phyloP scores from a whole-genome alignment of 108 stramenopile species.

The Fragilaria radians region DNA sequence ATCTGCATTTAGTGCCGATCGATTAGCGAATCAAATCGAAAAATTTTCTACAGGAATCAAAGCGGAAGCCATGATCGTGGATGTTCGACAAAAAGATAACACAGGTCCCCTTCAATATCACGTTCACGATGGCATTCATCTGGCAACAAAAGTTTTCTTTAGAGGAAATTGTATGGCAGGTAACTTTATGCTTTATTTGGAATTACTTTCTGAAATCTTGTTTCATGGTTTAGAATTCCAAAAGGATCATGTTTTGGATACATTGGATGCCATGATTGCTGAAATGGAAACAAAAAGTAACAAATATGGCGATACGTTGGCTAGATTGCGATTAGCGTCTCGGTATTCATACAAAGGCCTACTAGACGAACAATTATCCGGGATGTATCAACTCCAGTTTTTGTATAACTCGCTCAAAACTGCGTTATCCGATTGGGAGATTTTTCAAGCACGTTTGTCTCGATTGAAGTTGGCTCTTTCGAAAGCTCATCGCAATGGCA shows the following conservation, averaged over 20 bases:
- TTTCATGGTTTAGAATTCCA: constrained; percentile 39
- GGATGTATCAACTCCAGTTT: constrained; percentile 55
- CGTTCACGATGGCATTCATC: constrained; percentile 52
- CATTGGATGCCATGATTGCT: constrained; percentile 59
- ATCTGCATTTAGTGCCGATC: neutral
- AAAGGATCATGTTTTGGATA: constrained; percentile 46
- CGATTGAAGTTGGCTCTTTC: constrained; percentile 54
- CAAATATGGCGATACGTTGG: constrained; percentile 40
- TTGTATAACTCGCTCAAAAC: constrained; percentile 38
- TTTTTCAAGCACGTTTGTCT: constrained; percentile 40
- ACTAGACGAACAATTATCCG: constrained; percentile 73
- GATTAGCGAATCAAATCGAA: constrained; percentile 46
- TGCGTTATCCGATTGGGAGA: constrained; percentile 71
- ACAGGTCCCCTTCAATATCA: constrained; percentile 1
- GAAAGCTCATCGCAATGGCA: constrained; percentile 45
- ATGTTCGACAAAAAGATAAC: neutral
- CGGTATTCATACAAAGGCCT: constrained; percentile 27
- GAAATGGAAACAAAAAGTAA: constrained; percentile 33
- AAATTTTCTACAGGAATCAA: constrained; percentile 64
- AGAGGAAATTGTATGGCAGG: constrained; percentile 59
- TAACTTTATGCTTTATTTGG: constrained; percentile 55
- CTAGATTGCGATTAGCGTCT: constrained; percentile 17
- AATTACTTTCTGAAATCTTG: constrained; percentile 54
- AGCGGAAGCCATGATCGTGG: neutral
- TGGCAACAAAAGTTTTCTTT: constrained; percentile 58